Evolutionary conservation across 2,329 filamentous ascomycete genomes (phyloP).

Genomic region (Neofusicoccum sp.): DNA sequence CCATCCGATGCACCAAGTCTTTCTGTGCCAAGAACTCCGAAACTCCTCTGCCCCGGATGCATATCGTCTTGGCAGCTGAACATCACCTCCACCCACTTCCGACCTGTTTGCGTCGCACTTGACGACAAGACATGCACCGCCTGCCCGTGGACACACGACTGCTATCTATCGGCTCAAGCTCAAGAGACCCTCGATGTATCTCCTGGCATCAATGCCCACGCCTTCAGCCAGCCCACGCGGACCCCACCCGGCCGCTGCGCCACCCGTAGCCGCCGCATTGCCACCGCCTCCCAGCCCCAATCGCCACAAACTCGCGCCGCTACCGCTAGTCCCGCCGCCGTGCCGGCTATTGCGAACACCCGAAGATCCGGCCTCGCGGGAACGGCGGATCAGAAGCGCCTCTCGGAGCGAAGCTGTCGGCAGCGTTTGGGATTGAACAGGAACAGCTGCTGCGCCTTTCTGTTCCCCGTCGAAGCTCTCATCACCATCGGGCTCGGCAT

Average conservation of each 20-base stretch:
- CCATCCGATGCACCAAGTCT: too few species aligned
- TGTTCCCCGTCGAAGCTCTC: not conserved
- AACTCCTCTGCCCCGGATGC: too few species aligned
- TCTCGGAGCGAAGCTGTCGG: slow-evolving; percentile 17
- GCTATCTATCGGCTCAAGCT: slow-evolving; percentile 53
- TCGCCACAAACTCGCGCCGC: slow-evolving; percentile 24
- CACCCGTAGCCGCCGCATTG: slow-evolving; percentile 31
- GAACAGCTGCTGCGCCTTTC: not conserved
- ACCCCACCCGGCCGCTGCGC: slow-evolving; percentile 49
- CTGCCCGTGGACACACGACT: too few species aligned
- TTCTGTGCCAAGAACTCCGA: too few species aligned
- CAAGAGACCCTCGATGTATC: slow-evolving; percentile 71
- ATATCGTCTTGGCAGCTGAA: too few species aligned
- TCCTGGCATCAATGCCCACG: slow-evolving; percentile 73
- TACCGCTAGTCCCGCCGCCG: slow-evolving; percentile 23
- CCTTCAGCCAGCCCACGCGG: slow-evolving; percentile 65
- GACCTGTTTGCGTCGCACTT: not conserved
- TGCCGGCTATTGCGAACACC: slow-evolving; percentile 10
- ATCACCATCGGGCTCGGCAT: not conserved
- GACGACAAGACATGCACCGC: too few species aligned
- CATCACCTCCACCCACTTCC: not conserved
- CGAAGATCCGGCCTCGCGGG: not conserved
- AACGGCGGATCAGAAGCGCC: slow-evolving; percentile 21
- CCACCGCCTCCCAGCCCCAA: slow-evolving; percentile 24
- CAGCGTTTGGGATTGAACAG: not conserved